Evolutionary conservation across 495 filamentous ascomycete species (phyloP), one percentile per base, ranked within the genome.

Genomic region (Xylaria cubensis): DNA sequence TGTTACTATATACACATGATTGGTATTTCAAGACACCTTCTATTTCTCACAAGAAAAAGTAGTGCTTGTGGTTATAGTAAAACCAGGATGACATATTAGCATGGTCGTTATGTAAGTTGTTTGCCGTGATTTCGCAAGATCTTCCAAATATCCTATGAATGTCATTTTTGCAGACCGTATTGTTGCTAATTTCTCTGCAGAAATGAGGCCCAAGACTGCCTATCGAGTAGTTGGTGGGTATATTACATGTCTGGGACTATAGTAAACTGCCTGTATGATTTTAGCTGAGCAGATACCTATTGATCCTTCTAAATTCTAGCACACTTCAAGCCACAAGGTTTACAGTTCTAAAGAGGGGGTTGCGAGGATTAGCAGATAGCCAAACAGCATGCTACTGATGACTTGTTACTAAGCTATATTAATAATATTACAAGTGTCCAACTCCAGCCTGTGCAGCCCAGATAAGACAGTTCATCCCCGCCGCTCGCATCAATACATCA

Each of bases 351-450:
- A 44, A 26, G 21, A 24, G 9, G 39, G n/a, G 39, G 19, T 39
- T 2, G 34, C 34, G 24, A 39, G 17, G 9, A 19, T 61, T 61
- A 21, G 32, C 58, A 61, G 44, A 17, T 42, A 32, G 24, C 19
- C 41, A 24, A 29, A 29, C 42, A 21, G 55, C 32, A 39, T 46
- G 19, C 36, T 2, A 32, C 24, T 34, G 53, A 46, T 42, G 4
- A 32, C 53, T 69, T 41, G 24, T 21, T 61, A 50, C 34, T 48
- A 50, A 29, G 42, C 50, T 59, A 51, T 51, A 13, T 17, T 62
- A 36, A 62, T 48, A 61, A 56, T 69, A 61, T 69, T 62, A 62
- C 53, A 70, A 32, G 56, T 59, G 19, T 67, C 46, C 67, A 26
- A 24, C 15, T 48, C 36, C 44, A 29, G 36, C 51, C 15, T 67